Evolutionary conservation across 83 land plant species (phyloP).

Genomic region (Isoetes engelmannii): DNA sequence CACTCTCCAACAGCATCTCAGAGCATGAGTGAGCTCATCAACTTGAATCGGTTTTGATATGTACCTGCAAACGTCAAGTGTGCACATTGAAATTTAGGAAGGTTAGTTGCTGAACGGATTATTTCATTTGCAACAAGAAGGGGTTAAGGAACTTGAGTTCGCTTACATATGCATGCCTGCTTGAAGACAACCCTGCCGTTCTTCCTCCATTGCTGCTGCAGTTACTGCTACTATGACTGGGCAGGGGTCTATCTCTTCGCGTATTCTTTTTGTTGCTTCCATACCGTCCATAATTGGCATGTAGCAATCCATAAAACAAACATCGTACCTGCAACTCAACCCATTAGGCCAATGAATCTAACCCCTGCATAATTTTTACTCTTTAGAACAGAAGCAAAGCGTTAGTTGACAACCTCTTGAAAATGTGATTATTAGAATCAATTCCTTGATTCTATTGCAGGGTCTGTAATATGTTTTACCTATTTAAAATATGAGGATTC

Average conservation of each 20-base stretch:
- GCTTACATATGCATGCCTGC: constrained; percentile 16
- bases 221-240: constrained; percentile 13
- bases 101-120: not conserved
- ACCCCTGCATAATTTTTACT: not conserved
- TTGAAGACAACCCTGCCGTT: constrained; percentile 1
- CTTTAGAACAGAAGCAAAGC: not conserved
- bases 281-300: constrained; percentile 14
- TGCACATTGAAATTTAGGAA: not conserved
- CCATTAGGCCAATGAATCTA: not conserved
- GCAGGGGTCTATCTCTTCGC: not conserved
- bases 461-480: not conserved
- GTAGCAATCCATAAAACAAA: constrained; percentile 13
- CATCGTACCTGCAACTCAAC: constrained; percentile 11
- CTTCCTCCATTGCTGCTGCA: constrained; percentile 12
- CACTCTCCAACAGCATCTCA: not conserved
- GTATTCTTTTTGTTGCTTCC: constrained; percentile 6
- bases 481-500: too few relatives aligned
- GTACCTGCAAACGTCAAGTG: not conserved
- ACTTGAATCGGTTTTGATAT: not conserved
- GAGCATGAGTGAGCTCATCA: not conserved
- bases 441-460: not conserved
- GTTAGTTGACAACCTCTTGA: not conserved
- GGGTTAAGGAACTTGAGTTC: not conserved
- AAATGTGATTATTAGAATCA: not conserved
- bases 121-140: not conserved